Conservation (phyloP, 2,329 filamentous ascomycete genomes). For the Cadophora sp. region DNA sequence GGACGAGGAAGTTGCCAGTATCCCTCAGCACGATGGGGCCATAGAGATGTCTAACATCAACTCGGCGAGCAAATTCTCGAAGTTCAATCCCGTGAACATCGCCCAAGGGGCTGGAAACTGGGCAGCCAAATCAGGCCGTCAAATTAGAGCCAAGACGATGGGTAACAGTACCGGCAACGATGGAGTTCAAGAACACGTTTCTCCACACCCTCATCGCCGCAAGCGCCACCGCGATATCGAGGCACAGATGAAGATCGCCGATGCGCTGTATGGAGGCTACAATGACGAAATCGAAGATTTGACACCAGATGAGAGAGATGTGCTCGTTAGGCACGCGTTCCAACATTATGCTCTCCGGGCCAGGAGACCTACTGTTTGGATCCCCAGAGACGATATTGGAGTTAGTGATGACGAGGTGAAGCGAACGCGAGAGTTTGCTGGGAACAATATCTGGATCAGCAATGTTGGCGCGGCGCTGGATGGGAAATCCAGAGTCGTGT, state of each 20-base stretch:
- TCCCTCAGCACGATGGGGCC: conserved; percentile 40
- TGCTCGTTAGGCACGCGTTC: conserved; percentile 86
- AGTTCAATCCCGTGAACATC: conserved; percentile 42
- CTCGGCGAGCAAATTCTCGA: conserved; percentile 30
- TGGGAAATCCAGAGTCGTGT: conserved; percentile 81
- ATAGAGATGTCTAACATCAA: conserved; percentile 56
- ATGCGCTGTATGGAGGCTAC: conserved; percentile 84
- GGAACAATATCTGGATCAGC: conserved; percentile 80
- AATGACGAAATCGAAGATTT: conserved; percentile 95
- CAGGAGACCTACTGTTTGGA: conserved; percentile 88
- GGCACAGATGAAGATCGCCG: conserved; percentile 73
- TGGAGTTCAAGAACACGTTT: conserved; percentile 42
- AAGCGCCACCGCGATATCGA: conserved; percentile 68
- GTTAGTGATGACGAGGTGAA: conserved; percentile 90
- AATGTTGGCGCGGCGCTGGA: conserved; percentile 92
- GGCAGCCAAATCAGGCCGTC: conserved; percentile 40
- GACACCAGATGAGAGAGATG: conserved; percentile 86
- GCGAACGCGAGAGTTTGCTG: conserved; percentile 70
- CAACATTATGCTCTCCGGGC: conserved; percentile 88
- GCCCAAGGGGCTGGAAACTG: conserved; percentile 41
- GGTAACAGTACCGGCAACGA: conserved; percentile 57
- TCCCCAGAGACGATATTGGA: conserved; percentile 88
- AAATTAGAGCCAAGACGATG: conserved; percentile 49
- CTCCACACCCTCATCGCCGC: conserved; percentile 33
- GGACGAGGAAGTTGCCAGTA: conserved; percentile 49